Evolutionary conservation across 2,329 filamentous ascomycete species (phyloP), one percentile per base, ranked within the genome.

Genomic region (Cordyceps tenuipes): DNA sequence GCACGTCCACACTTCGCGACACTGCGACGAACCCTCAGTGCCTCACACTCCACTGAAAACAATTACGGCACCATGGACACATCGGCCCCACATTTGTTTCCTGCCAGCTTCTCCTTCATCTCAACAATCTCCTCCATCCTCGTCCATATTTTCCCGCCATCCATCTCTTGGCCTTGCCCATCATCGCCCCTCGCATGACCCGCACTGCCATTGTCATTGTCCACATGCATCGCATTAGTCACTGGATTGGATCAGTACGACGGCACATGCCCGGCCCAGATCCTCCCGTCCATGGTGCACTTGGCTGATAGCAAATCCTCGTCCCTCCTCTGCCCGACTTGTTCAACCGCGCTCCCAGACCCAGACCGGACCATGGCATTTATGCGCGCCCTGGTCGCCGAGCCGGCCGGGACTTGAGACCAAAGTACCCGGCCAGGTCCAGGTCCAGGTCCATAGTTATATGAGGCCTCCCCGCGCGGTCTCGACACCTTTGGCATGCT

Each of bases 141-240:
- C 29, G 31, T 49, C 44, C 29, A 19, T 29, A 7, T 44, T 44
- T 12, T 34, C 39, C 41, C 41, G 41, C 43, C 41, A 46, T 34
- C 9, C 29, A 46, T 55, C 52, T 43, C 52, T 55, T 55, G 41
- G 52, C 41, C 52, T 46, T 41, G 52, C 34, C 26, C 52, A 55
- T 31, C 39, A 54, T 23, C 13, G 23, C 31, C 49, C 41, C 53
- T 56, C 29, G 13, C 43, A 47, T 12, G 6, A 31, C 56, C 36
- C 56, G 44, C 48, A 34, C 39, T 36, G 7, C 39, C 8, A 46
- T 36, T 15, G 6, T 39, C 19, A 52, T 47, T 26, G 49, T 53
- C 48, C 58, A 60, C 58, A 60, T 60, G 58, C 17, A 55, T 23
- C 17, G 51, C 46, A 46, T 46, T 49, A n/a, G 29, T 60, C 44